Conservation (phyloP, 169 alveolate species). For the Besnoitia besnoiti region DNA sequence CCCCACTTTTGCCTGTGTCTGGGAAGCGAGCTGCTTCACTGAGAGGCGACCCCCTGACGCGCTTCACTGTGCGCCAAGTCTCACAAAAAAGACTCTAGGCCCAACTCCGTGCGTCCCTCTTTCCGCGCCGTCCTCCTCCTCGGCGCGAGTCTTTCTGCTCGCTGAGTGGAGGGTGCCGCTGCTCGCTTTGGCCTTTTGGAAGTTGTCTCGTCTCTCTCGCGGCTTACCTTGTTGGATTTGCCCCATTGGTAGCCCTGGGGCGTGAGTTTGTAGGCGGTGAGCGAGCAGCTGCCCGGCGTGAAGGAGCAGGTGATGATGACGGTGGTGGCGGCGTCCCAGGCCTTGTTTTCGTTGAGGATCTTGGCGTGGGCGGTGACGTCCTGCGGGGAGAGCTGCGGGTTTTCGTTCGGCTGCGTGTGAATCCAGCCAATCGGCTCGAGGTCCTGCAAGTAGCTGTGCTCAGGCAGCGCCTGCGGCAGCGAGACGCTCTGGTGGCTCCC, state of each 20-base stretch:
- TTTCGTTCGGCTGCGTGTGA: slow-evolving; percentile 95
- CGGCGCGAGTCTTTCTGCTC: too few species aligned
- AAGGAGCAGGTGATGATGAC: slow-evolving; percentile 86
- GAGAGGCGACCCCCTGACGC: neutral
- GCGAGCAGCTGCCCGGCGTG: slow-evolving; percentile 98
- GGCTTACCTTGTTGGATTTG: slow-evolving; percentile 78
- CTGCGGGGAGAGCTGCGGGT: slow-evolving; percentile 58
- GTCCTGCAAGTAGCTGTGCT: slow-evolving; percentile 90
- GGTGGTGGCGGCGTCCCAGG: slow-evolving; percentile 76
- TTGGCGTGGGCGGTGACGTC: slow-evolving; percentile 75
- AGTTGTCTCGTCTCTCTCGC: too few species aligned
- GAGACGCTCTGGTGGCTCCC: slow-evolving; percentile 95
- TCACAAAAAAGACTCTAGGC: too few species aligned
- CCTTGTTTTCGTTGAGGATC: slow-evolving; percentile 74
- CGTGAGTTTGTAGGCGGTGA: slow-evolving; percentile 94
- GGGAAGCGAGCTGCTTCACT: neutral
- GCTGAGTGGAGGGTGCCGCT: too few species aligned
- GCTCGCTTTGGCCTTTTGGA: too few species aligned
- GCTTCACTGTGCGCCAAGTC: too few species aligned
- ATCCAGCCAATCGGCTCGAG: slow-evolving; percentile 98
- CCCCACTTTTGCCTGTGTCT: neutral
- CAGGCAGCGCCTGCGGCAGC: slow-evolving; percentile 93
- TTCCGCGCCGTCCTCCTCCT: too few species aligned
- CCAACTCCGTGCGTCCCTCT: too few species aligned
- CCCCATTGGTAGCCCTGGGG: slow-evolving; percentile 95